Base-by-base conservation (phyloP, 805 yeast species). In the Zygosaccharomyces siamensis region DNA sequence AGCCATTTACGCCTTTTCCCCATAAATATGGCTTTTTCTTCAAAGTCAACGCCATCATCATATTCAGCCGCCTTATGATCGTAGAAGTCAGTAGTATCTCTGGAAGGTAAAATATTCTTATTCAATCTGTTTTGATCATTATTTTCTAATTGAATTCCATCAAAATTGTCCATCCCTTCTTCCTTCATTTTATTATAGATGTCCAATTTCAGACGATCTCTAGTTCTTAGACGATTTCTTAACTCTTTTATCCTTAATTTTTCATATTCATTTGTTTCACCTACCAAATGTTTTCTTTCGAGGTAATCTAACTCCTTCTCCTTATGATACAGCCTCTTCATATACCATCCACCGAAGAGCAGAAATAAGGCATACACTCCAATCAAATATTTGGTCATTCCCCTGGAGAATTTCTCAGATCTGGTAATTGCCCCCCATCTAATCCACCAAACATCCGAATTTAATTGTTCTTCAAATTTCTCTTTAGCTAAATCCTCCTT, bases 11-110 rank as follows among this genome's bases (percentile, higher is more conserved):
- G 76, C 68, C 86, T 75, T 59, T 73, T 75, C 49, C 83, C 75
- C 72, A 75, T 66, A 36, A 70, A 57, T 39, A 75, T 69, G 56
- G 70, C 59, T 46, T 61, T 67, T 56, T 74, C 77, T 73, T 82
- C 70, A 72, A 70, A 48, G 57, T 84, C 81, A 54, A 92, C 86
- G 49, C 82, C 90, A 33, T 74, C 72, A 63, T 92, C 99, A 64
- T 92, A 92, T 4, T 79, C 84, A 12, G 71, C 76, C 0, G 98
- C 98, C 55, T 86, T 79, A 2, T 69, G 68, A 56, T 92, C 90
- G 63, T 85, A 89, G 60, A 86, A 84, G 8, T 72, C 75, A 0
- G 96, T 87, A 7, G 97, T 85, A 63, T 92, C 97, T 59, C 80
- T 78, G 1, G 95, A 76, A 4, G 85, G 84, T 43, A 84, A 74